Evolutionary conservation across 2,329 filamentous ascomycete genomes (phyloP).

Genomic region (Drechslerella stenobrocha): DNA sequence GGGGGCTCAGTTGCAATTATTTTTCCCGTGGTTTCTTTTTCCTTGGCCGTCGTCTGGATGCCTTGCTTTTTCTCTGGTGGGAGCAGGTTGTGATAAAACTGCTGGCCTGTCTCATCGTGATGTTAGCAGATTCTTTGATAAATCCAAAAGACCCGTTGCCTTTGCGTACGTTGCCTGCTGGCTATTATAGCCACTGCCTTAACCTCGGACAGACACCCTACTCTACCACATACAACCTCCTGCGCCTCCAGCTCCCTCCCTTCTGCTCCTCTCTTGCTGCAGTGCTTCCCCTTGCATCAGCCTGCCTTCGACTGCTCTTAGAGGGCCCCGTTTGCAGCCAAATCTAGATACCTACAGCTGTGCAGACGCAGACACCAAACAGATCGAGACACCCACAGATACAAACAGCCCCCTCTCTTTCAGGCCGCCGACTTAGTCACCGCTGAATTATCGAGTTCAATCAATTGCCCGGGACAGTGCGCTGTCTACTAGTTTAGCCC

Average conservation of each 20-base stretch:
- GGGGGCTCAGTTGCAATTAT: conserved; percentile 1
- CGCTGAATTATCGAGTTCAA: conserved; percentile 21
- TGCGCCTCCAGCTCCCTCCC: conserved; percentile 31
- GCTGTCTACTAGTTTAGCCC: conserved; percentile 9
- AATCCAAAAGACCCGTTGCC: conserved; percentile 39
- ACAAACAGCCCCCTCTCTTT: conserved; percentile 2
- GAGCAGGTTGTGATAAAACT: conserved; percentile 48
- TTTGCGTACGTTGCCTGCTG: conserved; percentile 16
- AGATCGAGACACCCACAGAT: conserved; percentile 2
- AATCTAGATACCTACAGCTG: not conserved
- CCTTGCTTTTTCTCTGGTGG: conserved; percentile 39
- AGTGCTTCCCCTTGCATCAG: conserved; percentile 42
- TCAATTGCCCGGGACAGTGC: conserved; percentile 39
- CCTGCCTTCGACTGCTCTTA: conserved; percentile 25
- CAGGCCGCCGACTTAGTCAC: conserved; percentile 31
- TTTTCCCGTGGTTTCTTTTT: conserved; percentile 2
- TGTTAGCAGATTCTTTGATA: conserved; percentile 47
- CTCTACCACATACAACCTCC: conserved; percentile 18
- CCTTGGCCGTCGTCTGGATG: not conserved
- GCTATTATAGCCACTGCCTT: conserved; percentile 9
- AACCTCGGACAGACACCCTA: conserved; percentile 3
- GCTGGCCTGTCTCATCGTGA: conserved; percentile 49
- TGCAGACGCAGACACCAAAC: conserved; percentile 4
- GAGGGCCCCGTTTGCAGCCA: conserved; percentile 36
- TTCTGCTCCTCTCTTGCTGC: conserved; percentile 1